phyloP scores from a whole-genome alignment of 2,329 filamentous ascomycete genomes.

The Epichloe elymi region DNA sequence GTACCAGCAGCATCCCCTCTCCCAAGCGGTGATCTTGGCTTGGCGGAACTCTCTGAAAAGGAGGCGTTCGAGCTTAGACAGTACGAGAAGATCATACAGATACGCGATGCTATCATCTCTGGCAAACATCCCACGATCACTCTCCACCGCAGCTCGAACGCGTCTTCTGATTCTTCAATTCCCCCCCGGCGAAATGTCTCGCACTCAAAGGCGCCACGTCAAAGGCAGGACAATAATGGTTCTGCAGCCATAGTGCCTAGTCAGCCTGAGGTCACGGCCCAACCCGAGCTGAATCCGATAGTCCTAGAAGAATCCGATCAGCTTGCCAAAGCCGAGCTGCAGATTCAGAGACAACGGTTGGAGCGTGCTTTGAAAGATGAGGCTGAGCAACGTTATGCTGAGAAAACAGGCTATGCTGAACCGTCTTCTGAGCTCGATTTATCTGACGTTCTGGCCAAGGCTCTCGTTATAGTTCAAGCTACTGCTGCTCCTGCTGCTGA shows the following conservation, averaged over 20 bases:
- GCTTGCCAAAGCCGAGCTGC: conserved; percentile 68
- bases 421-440: conserved; percentile 55
- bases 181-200: neutral
- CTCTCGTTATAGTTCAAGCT: conserved; percentile 57
- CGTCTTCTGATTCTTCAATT: conserved; percentile 9
- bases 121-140: conserved; percentile 58
- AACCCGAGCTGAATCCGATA: conserved; percentile 66
- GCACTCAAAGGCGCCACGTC: neutral
- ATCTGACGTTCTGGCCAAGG: conserved; percentile 58
- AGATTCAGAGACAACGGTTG: conserved; percentile 66
- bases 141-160: conserved; percentile 29
- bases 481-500: conserved; percentile 45
- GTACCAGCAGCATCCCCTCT: neutral
- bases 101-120: conserved; percentile 69
- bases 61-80: conserved; percentile 48
- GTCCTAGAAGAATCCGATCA: conserved; percentile 78
- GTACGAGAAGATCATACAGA: conserved; percentile 67
- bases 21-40: neutral
- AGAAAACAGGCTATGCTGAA: conserved; percentile 34
- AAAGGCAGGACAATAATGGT: neutral
- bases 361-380: conserved; percentile 70
- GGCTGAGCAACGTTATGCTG: conserved; percentile 46
- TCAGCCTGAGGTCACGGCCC: conserved; percentile 31
- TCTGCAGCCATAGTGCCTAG: neutral
- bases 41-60: conserved; percentile 24